phyloP scores from a whole-genome alignment of 805 yeast species.

The Wickerhamiella lipophila region DNA sequence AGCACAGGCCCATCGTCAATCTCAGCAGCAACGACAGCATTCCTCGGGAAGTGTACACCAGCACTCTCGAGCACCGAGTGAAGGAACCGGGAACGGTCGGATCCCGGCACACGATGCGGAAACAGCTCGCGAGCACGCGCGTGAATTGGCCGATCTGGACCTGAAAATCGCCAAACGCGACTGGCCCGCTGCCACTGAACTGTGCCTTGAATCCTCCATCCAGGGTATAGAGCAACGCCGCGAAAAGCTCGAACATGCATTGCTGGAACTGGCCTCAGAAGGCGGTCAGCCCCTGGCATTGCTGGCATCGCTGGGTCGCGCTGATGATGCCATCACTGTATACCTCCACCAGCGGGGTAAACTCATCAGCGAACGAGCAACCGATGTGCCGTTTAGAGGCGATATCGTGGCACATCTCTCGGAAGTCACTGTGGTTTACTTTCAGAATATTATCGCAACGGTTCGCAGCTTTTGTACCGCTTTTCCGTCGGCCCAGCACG shows the following conservation, averaged over 20 bases:
- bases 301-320: constrained; percentile 33
- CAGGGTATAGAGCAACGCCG: constrained; percentile 7
- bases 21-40: background rate
- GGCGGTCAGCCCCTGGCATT: constrained; percentile 24
- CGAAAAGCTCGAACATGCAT: background rate
- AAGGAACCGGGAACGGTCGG: constrained; percentile 17
- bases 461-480: constrained; percentile 41
- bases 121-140: constrained; percentile 44
- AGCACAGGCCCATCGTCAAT: background rate
- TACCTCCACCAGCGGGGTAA: constrained; percentile 38
- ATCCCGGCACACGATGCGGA: constrained; percentile 19
- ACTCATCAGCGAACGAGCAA: constrained; percentile 36
- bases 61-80: background rate
- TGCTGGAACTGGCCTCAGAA: background rate
- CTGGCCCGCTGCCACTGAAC: constrained; percentile 33
- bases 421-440: constrained; percentile 50
- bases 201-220: background rate
- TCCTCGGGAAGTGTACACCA: too few species aligned
- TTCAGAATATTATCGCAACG: constrained; percentile 48
- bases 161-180: constrained; percentile 49
- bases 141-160: constrained; percentile 55
- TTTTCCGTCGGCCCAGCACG: constrained; percentile 35
- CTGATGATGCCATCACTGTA: constrained; percentile 37
- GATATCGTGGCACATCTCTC: constrained; percentile 42
- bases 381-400: constrained; percentile 43